Percentiles rank a stretch among this genome's conserved stretches.
Evolutionary conservation across 495 filamentous ascomycete species (phyloP).

Genomic region (Lophium mytilinum): DNA sequence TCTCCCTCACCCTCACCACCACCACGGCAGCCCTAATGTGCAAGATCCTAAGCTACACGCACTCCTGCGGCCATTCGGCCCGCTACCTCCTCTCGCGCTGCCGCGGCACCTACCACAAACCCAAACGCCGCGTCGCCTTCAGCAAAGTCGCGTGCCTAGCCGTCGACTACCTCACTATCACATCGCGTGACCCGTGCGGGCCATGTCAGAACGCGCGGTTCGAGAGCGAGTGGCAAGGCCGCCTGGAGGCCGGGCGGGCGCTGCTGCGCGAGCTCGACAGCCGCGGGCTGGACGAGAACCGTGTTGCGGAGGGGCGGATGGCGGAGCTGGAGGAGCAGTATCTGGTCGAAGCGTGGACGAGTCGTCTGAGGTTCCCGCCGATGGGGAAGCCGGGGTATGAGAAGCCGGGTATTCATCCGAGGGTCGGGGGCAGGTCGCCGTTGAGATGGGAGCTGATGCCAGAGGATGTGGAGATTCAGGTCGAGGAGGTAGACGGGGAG

Average conservation of each 20-base stretch:
- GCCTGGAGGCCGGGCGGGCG: not conserved
- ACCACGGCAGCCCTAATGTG: conserved; percentile 3
- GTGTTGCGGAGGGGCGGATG: too few species aligned
- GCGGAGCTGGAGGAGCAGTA: not conserved
- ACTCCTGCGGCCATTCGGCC: conserved; percentile 5
- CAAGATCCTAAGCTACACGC: conserved; percentile 8
- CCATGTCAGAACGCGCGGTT: conserved; percentile 2
- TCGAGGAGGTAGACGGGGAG: not conserved
- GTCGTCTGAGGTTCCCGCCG: not conserved
- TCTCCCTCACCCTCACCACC: too few species aligned
- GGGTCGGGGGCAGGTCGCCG: not conserved
- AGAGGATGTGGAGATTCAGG: conserved; percentile 2
- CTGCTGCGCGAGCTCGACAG: too few species aligned
- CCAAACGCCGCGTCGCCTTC: not conserved
- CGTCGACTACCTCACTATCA: conserved; percentile 6
- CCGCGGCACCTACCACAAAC: conserved; percentile 1
- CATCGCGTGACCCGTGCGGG: not conserved
- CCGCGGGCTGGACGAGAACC: too few species aligned
- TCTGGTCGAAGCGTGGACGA: not conserved
- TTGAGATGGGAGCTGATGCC: conserved; percentile 5
- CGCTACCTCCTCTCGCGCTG: conserved; percentile 3
- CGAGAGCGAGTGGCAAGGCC: not conserved
- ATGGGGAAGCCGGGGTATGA: not conserved
- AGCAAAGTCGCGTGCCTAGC: conserved; percentile 7
- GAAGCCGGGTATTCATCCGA: not conserved